Base-by-base conservation (phyloP, 306 rosid genomes). In the Pyrus communis region DNA sequence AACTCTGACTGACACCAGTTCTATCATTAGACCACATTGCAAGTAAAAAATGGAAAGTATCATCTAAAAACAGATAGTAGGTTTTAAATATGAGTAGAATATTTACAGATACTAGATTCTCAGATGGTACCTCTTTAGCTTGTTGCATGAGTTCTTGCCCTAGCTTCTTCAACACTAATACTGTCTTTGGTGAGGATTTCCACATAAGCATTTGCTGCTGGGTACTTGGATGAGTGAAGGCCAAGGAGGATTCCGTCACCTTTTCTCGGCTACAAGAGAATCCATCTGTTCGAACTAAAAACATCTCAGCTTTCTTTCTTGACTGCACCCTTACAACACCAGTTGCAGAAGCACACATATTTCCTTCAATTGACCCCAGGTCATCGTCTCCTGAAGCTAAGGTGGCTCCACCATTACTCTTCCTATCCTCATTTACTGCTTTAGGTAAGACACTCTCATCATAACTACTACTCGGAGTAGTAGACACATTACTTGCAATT, bases 161-260 rank as follows among this genome's bases (percentile, higher is more conserved):
- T 31, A 89, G 89, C 89, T 92, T 95, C 89, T 95, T 95, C 83
- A 95, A 81, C 84, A 95, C 81, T 68, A 95, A 85, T 65, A 92
- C 99, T 71, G 97, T 95, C 88, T 87, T 95, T 71, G 99, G 99
- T 3, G 83, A 80, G 55, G 99, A 83, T 91, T 95, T 95, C 99
- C 99, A 95, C 97, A 95, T 88, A 75, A 95, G 97, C 99, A 95
- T 95, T 84, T 95, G 99, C 46, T 95, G 99, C 80, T 95, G 99
- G 55, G 97, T 95, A 85, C 96, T 95, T 67, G 99, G 99, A 83
- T 95, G 99, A 59, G 97, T 90, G 81, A 95, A 95, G 78, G 99
- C 99, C 82, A 95, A 84, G 76, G 99, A 95, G 75, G 99, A 86
- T 84, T 92, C 97, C 7, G 90, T 91, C 84, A 92, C 99, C 83